Evolutionary conservation across 306 rosid genomes (phyloP), one percentile per base, ranked within the genome.

Genomic region (Quercus glauca): DNA sequence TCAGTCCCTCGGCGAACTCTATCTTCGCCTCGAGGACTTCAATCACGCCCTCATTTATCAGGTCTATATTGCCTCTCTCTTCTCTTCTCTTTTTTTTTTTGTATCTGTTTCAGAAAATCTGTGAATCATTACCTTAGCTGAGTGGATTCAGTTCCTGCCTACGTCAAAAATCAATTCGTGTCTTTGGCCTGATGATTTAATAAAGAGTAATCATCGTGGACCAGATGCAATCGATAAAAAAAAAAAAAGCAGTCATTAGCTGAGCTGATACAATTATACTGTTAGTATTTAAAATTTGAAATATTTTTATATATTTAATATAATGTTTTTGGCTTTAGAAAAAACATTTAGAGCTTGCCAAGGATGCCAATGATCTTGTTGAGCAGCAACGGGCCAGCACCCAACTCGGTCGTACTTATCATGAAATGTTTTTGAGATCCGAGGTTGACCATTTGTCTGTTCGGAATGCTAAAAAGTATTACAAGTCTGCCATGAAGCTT

Each of bases 361-460:
- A 83, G 80, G 92, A 95, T 25, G 86, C 86, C 6, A 9, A 84
- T 43, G 91, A 95, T 71, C 79, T 90, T 18, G 90, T 91, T 55
- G 98, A 95, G 86, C 93, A 92, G 87, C 99, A 92, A 81, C 83
- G 96, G 53, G 99, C 98, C 45, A 89, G 82, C 77, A 95, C 97
- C 3, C 99, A 95, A 79, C 91, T 95, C 10, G 99, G 99, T 63
- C 98, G 97, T 74, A 92, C 99, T 56, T 92, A 92, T 76, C 81
- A 86, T 45, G 98, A 91, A 13, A 55, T 91, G 73, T 88, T 86
- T 78, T 52, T 86, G 72, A 86, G 69, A 77, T 89, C 90, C 0
- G 86, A 90, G 0, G 87, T 91, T 26, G 96, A 95, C 20, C 96
- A 92, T 53, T 68, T 64, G 70, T 91, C 92, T 0, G 77, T 88